Evolutionary conservation across 2,329 filamentous ascomycete species (phyloP), one percentile per base, ranked within the genome.

Genomic region (Exophiala dermatitidis): DNA sequence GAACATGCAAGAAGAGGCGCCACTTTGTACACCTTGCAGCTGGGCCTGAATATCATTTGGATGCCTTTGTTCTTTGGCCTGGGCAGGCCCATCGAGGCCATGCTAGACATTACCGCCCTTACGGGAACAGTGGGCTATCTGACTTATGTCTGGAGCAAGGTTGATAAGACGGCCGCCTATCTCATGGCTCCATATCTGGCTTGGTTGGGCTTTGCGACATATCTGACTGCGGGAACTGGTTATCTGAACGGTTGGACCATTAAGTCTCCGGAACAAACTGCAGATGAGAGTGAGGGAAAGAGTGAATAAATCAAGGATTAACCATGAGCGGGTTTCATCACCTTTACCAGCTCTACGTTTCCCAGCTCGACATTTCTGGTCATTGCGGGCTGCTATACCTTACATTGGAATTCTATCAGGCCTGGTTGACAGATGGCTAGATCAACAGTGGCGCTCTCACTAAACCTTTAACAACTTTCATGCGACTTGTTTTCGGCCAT

Each of bases 61-160:
- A 96, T 90, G 80, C 91, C 91, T 8, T 78, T 96, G 7, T 96
- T 96, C 78, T 96, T 95, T 67, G 78, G 80, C n/a, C 66, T 85
- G 47, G 83, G 84, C 60, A 80, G 81, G 10, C 89, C 90, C 1
- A 76, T 85, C 48, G 80, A 82, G 65, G 90, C 90, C 2, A 82
- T 88, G 4, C 77, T 78, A 30, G 88, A 96, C 67, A 84, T 95
- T 47, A 71, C 87, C 30, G 77, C 83, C 0, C 75, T 96, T 5
- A 75, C 85, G 0, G 88, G 85, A 5, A 74, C 85, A 31, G 86
- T 88, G 45, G 80, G 77, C 4, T 90, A 89, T 63, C 71, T 96
- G 47, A 78, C 86, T 9, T 86, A 85, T 64, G 72, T 86, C 53
- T 96, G 88, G 84, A 81, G 81, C 56, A 75, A 82, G 58, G 79